phyloP scores from a whole-genome alignment of 1,284 basidiomycete genomes.

The Stygiomarasmius scandens region DNA sequence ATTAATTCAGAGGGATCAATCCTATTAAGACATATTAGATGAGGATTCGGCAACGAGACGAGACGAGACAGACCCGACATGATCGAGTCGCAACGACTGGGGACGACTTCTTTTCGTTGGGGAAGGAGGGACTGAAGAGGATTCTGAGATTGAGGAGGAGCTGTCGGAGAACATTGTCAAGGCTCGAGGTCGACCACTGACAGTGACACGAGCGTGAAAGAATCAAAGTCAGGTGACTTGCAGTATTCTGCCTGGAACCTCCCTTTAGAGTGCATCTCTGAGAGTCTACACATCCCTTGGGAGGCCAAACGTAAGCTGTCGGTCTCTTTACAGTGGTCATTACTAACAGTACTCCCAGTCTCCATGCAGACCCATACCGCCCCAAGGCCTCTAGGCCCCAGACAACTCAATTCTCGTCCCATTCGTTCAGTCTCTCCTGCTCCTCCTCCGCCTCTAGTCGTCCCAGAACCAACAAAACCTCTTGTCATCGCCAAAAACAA shows the following conservation, averaged over 20 bases:
- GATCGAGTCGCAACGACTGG: conserved; percentile 29
- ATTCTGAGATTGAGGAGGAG: conserved; percentile 11
- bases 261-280: too few relatives aligned
- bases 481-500: conserved; percentile 36
- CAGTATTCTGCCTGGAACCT: too few relatives aligned
- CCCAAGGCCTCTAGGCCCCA: conserved; percentile 60
- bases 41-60: conserved; percentile 8
- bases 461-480: conserved; percentile 28
- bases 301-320: too few relatives aligned
- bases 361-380: conserved; percentile 22
- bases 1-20: conserved; percentile 50
- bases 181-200: too few relatives aligned
- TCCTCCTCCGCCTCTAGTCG: conserved; percentile 27
- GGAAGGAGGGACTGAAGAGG: conserved; percentile 26
- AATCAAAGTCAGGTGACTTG: conserved; percentile 11
- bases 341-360: too few relatives aligned
- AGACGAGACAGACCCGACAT: conserved; percentile 20
- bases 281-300: too few relatives aligned
- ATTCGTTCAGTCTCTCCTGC: conserved; percentile 34
- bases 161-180: conserved; percentile 9
- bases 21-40: conserved; percentile 28
- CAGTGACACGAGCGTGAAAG: background rate
- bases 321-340: too few relatives aligned
- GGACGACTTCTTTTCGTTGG: conserved; percentile 32
- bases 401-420: conserved; percentile 53